Conservation (phyloP, 2,329 filamentous ascomycete genomes). For the Colletotrichum eleusines region DNA sequence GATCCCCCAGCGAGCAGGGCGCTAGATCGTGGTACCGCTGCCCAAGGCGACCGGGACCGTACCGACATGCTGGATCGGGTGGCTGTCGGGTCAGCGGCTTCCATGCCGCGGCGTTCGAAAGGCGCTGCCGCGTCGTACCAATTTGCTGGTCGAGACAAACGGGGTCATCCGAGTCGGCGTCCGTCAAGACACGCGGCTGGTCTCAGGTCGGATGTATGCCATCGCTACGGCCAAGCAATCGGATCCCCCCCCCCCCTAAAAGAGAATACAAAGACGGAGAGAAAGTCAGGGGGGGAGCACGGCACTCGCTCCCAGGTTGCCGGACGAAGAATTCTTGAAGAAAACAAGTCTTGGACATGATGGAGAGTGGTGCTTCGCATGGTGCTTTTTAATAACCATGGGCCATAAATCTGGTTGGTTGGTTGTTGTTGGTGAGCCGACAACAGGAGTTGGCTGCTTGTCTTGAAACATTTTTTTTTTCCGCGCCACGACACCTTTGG, state of each 20-base stretch:
- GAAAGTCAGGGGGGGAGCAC: not conserved
- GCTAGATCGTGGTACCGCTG: not conserved
- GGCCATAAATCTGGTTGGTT: not conserved
- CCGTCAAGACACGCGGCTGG: slow-evolving; percentile 11
- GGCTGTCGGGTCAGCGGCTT: slow-evolving; percentile 15
- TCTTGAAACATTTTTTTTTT: not conserved
- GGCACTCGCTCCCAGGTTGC: not conserved
- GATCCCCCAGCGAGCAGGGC: slow-evolving; percentile 54
- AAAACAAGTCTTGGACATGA: not conserved
- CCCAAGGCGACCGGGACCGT: slow-evolving; percentile 11
- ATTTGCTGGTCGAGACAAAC: not conserved
- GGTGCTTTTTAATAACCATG: not conserved
- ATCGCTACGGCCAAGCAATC: slow-evolving; percentile 13
- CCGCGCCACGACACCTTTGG: not conserved
- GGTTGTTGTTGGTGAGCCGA: too few relatives aligned
- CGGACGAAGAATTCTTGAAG: not conserved
- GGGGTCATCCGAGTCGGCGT: not conserved
- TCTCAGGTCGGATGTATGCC: slow-evolving; percentile 19
- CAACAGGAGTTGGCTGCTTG: not conserved
- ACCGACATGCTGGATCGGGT: slow-evolving; percentile 17
- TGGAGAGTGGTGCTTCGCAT: not conserved
- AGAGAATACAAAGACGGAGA: slow-evolving; percentile 2
- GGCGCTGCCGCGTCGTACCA: slow-evolving; percentile 10
- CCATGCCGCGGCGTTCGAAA: slow-evolving; percentile 17
- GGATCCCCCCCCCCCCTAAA: slow-evolving; percentile 5